Evolutionary conservation across 306 rosid genomes (phyloP).

Genomic region (Crataegus laevigata): DNA sequence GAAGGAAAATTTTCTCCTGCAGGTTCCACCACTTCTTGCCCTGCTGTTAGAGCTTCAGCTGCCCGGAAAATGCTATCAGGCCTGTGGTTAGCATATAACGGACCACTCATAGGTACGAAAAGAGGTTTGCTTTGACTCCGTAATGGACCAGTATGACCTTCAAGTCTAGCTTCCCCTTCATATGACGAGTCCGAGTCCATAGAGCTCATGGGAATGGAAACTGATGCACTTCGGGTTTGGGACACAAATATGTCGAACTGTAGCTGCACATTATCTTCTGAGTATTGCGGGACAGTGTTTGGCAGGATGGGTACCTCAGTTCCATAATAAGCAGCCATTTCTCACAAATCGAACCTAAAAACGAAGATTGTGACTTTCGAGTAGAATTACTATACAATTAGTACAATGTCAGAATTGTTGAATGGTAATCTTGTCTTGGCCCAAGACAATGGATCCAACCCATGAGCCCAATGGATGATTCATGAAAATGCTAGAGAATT

Average conservation of each 20-base stretch:
- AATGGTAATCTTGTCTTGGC: no score
- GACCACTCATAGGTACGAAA: slow-evolving; percentile 61
- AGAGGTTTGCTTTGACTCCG: slow-evolving; percentile 41
- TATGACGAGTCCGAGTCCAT: slow-evolving; percentile 17
- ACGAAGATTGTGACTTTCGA: not conserved
- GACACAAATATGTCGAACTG: slow-evolving; percentile 29
- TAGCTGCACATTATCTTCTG: slow-evolving; percentile 27
- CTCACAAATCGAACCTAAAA: slow-evolving; percentile 22
- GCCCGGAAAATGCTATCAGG: slow-evolving; percentile 28
- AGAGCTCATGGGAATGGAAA: slow-evolving; percentile 48
- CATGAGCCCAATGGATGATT: no score
- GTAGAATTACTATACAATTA: not conserved
- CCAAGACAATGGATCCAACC: no score
- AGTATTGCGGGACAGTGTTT: slow-evolving; percentile 17
- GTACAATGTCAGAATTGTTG: not conserved
- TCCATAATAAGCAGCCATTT: slow-evolving; percentile 49
- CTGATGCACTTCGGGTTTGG: slow-evolving; percentile 53
- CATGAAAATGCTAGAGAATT: no score
- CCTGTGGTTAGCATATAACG: slow-evolving; percentile 28
- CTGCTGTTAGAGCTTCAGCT: slow-evolving; percentile 19
- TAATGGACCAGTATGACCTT: slow-evolving; percentile 77
- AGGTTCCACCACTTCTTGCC: slow-evolving; percentile 24
- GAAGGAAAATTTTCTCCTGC: slow-evolving; percentile 33
- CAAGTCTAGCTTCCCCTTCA: slow-evolving; percentile 40
- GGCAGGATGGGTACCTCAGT: slow-evolving; percentile 62